Evolutionary conservation across 345 rosid genomes (phyloP).

Genomic region (Fremontodendron californicum): DNA sequence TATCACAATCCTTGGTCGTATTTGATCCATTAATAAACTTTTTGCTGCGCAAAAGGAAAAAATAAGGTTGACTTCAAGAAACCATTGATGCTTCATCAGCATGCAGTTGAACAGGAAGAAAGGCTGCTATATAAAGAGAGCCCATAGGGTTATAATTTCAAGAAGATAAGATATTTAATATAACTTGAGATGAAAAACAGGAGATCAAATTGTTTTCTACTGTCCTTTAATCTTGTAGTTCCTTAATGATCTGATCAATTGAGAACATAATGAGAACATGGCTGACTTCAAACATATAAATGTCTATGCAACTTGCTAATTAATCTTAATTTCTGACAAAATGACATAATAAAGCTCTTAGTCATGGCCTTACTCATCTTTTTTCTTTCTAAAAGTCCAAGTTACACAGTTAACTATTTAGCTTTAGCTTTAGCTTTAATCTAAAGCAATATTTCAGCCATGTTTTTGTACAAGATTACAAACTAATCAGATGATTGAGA

Average conservation of each 20-base stretch:
- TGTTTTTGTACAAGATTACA: background rate
- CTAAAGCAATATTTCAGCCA: constrained; percentile 12
- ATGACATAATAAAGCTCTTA: background rate
- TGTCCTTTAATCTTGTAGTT: background rate
- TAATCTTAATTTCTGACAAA: constrained; percentile 1
- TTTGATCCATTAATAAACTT: background rate
- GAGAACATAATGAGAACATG: constrained; percentile 16
- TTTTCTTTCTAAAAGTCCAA: constrained; percentile 5
- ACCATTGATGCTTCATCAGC: background rate
- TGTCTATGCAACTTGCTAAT: constrained; percentile 17
- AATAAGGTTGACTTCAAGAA: background rate
- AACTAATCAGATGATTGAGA: constrained; percentile 8
- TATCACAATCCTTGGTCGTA: background rate
- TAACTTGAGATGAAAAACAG: background rate
- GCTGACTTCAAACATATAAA: constrained; percentile 1
- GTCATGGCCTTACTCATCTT: background rate
- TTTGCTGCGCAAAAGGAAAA: background rate
- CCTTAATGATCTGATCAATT: background rate
- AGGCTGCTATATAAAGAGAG: background rate
- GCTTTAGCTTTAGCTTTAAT: constrained; percentile 13
- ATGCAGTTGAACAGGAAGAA: background rate
- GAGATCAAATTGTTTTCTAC: background rate
- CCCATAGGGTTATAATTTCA: background rate
- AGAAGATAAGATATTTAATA: background rate
- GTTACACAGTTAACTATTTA: background rate